Percentiles rank a stretch among this genome's conserved stretches.
These are phyloP conservation scores for Alopecurus myosuroides DNA, from an alignment of 176 grass and related monocot genomes.

Conservation along the genomic window DNA sequence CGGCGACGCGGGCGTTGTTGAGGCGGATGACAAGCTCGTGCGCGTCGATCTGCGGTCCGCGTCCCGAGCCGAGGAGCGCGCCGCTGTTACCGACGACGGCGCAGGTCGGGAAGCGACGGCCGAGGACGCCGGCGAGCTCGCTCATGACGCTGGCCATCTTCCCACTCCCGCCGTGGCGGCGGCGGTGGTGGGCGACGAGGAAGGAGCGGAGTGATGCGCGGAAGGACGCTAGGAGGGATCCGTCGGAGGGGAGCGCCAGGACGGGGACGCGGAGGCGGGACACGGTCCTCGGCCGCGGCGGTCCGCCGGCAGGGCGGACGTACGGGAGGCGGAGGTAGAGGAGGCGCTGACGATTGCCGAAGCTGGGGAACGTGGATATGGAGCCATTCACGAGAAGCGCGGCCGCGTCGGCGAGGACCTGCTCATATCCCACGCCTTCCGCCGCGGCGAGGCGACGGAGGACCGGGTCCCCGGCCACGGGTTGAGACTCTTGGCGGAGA, in stretches of 20 bases:
- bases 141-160: not conserved
- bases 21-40: slow-evolving; percentile 74
- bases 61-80: slow-evolving; percentile 44
- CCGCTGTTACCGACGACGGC: slow-evolving; percentile 85
- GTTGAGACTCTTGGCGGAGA: not conserved
- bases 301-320: not conserved
- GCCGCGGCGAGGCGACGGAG: slow-evolving; percentile 16
- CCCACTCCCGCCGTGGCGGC: not conserved
- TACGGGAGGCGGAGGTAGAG: slow-evolving; percentile 44
- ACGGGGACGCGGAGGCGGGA: slow-evolving; percentile 28
- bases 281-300: slow-evolving; percentile 16
- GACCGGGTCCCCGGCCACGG: not conserved
- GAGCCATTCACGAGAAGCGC: slow-evolving; percentile 32
- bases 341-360: slow-evolving; percentile 33
- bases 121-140: slow-evolving; percentile 11
- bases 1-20: slow-evolving; percentile 64
- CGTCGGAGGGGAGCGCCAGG: not conserved
- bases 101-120: slow-evolving; percentile 33
- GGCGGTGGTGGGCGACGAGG: not conserved
- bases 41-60: slow-evolving; percentile 52
- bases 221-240: slow-evolving; percentile 16
- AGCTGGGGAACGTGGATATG: slow-evolving; percentile 28
- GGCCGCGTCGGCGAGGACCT: not conserved
- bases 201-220: slow-evolving; percentile 14
- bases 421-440: not conserved